Evolutionary conservation across 352 stramenopile species (phyloP), one percentile per base, ranked within the genome.

Genomic region (Phytophthora litchii): DNA sequence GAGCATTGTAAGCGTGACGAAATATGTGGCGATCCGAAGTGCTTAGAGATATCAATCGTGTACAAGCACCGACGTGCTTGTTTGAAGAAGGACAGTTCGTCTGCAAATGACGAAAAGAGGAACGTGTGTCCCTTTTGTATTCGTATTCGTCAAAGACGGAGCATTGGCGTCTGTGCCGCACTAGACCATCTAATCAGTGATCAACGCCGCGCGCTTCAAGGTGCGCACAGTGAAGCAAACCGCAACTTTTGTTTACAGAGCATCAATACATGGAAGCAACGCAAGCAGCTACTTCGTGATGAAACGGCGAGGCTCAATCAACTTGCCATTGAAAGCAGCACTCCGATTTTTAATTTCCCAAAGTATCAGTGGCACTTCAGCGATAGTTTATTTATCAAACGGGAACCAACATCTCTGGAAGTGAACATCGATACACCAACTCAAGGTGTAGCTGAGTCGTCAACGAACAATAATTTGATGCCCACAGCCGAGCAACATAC

Each of bases 121-220:
- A 34, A 38, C 10, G 48, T 66, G 41, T 80, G 75, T 47, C 68
- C 72, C 13, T 78, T 84, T 66, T 84, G 75, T 43, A 64, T 80
- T 55, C 68, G 70, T 23, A 71, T 81, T 38, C 50, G 43, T 1
- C 64, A 78, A 58, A 43, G 72, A 43, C 60, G 69, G 29, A 73
- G 48, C 34, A 41, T 75, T 31, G 70, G 65, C 10, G 46, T 70
- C 8, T 59, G 53, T 38, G 49, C 42, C 14, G 69, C 65, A 17
- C 34, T 74, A 19, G 64, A 78, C 46, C 45, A 74, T 56, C 31
- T 76, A 8, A 75, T 77, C 13, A 63, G 34, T 62, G 57, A 72
- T 21, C 61, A 76, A 34, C 54, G 65, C 20, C 59, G 65, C 4
- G 46, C 46, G 3, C 55, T 78, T 34, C 69, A 57, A 54, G 52